phyloP scores from a whole-genome alignment of 345 rosid species.

The Populus nigra region DNA sequence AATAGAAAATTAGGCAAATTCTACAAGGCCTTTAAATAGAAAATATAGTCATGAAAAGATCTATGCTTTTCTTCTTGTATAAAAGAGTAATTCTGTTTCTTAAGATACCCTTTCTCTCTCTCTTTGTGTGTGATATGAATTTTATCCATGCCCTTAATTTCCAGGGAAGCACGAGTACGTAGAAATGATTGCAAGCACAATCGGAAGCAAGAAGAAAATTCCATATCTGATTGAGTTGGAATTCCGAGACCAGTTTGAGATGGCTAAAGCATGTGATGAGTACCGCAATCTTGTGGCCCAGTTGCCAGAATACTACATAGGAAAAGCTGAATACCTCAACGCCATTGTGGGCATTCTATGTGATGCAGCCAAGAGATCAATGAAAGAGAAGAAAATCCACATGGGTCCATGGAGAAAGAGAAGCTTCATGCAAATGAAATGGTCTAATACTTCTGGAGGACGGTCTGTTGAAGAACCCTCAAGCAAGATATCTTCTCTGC shows the following conservation, averaged over 20 bases:
- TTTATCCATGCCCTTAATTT: too few species aligned
- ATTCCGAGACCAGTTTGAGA: slow-evolving; percentile 43
- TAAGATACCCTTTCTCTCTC: too few species aligned
- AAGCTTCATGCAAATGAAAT: slow-evolving; percentile 56
- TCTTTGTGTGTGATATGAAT: too few species aligned
- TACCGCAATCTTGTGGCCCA: slow-evolving; percentile 29
- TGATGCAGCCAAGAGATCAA: slow-evolving; percentile 41
- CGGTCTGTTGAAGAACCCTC: background rate
- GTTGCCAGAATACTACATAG: slow-evolving; percentile 41
- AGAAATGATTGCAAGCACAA: slow-evolving; percentile 26
- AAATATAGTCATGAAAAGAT: too few species aligned
- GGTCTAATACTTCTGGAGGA: slow-evolving; percentile 27
- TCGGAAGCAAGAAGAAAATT: slow-evolving; percentile 37
- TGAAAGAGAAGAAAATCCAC: slow-evolving; percentile 47
- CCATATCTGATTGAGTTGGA: slow-evolving; percentile 43
- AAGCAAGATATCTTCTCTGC: background rate
- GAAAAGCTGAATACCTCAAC: slow-evolving; percentile 38
- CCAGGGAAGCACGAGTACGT: slow-evolving; percentile 47
- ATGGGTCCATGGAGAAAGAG: slow-evolving; percentile 52
- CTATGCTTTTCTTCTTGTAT: too few species aligned
- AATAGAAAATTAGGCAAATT: too few species aligned
- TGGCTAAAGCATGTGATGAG: slow-evolving; percentile 40
- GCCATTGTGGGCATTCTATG: slow-evolving; percentile 37
- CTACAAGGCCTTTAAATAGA: too few species aligned
- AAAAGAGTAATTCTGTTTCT: too few species aligned